Percentiles rank a stretch among this genome's conserved stretches.
Evolutionary conservation across 108 stramenopile species (phyloP).

Genomic region (Bacterosira constricta): DNA sequence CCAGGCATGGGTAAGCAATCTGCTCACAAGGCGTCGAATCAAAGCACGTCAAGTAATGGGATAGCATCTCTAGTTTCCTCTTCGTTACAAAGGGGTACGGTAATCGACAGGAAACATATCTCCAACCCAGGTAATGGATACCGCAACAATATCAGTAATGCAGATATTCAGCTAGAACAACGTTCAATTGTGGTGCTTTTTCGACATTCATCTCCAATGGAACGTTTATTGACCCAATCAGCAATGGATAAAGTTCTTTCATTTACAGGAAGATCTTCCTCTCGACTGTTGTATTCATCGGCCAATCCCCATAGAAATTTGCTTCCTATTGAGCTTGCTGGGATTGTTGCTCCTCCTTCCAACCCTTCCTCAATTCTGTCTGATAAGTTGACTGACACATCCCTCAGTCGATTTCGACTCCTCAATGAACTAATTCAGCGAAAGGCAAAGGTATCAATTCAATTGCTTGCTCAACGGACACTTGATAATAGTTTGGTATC

Average conservation of each 20-base stretch:
- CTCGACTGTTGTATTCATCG: conserved; percentile 26
- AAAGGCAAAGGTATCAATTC: conserved; percentile 55
- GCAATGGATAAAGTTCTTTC: conserved; percentile 61
- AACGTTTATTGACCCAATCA: conserved; percentile 58
- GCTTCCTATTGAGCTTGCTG: conserved; percentile 44
- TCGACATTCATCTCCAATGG: conserved; percentile 76
- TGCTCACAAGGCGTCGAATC: too few relatives aligned
- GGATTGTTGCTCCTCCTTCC: conserved; percentile 12
- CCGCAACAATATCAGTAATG: background rate
- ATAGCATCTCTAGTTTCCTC: too few relatives aligned
- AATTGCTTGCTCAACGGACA: conserved; percentile 61
- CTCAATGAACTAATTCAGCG: conserved; percentile 49
- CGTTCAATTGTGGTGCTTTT: conserved; percentile 55
- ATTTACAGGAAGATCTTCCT: conserved; percentile 10
- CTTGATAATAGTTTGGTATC: background rate
- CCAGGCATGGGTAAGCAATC: background rate
- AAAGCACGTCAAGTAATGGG: too few relatives aligned
- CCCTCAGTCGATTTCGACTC: background rate
- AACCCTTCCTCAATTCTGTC: conserved; percentile 8
- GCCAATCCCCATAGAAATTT: conserved; percentile 50
- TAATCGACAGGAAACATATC: background rate
- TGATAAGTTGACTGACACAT: background rate
- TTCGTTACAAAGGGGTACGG: background rate
- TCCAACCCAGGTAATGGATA: too few relatives aligned
- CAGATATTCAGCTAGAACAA: background rate